Percentiles rank a stretch among this genome's conserved stretches.
These are phyloP conservation scores for Solanum clarkiae DNA, from an alignment of 257 asterid species.

Conservation along the genomic window DNA sequence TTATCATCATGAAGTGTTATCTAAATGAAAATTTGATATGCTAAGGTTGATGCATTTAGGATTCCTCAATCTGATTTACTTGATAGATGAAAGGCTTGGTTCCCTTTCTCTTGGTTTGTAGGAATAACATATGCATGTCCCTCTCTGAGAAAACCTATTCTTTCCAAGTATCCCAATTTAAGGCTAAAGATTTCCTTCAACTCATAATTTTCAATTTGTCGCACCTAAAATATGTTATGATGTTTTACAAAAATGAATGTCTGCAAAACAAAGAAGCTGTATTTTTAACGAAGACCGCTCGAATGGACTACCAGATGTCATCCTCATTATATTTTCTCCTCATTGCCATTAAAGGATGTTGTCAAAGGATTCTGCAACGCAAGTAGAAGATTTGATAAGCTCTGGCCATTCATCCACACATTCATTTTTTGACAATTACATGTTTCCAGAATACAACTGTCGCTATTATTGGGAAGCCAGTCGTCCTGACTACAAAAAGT, in stretches of 20 bases:
- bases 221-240: not conserved
- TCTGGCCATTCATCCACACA: conserved; percentile 11
- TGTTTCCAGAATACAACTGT: not conserved
- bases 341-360: conserved; percentile 11
- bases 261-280: not conserved
- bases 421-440: conserved; percentile 10
- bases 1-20: not conserved
- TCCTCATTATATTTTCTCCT: conserved; percentile 14
- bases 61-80: not conserved
- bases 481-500: not conserved
- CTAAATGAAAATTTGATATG: not conserved
- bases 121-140: not conserved
- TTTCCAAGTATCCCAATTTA: not conserved
- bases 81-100: not conserved
- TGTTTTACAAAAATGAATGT: not conserved
- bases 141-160: not conserved
- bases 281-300: not conserved
- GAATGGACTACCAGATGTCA: conserved; percentile 15
- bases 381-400: conserved; percentile 8
- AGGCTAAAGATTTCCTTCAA: not conserved
- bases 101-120: not conserved
- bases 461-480: not conserved
- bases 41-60: not conserved
- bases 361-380: not conserved
- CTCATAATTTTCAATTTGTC: not conserved